Percentiles rank a stretch among this genome's conserved stretches.
Evolutionary conservation across 768 basidiomycete genomes (phyloP).

Genomic region (Serendipita sp.): DNA sequence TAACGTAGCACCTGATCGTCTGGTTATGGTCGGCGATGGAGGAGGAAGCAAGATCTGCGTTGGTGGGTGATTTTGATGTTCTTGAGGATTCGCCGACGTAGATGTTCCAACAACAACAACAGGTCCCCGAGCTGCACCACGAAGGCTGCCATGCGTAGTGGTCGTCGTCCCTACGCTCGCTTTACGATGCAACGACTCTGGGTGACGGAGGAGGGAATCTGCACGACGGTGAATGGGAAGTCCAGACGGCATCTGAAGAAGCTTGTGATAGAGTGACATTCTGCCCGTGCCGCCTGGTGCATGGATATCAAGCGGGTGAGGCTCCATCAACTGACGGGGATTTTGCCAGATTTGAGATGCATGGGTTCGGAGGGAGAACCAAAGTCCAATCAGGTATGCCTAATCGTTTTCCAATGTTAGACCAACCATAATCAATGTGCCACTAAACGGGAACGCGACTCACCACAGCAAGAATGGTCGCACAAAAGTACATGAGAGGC

Average conservation of each 20-base stretch:
- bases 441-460: slow-evolving; percentile 19
- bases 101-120: slow-evolving; percentile 11
- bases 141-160: neutral
- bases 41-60: neutral
- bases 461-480: slow-evolving; percentile 75
- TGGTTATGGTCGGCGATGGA: slow-evolving; percentile 11
- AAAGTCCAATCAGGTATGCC: slow-evolving; percentile 93
- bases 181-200: slow-evolving; percentile 25
- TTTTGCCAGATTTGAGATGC: slow-evolving; percentile 99
- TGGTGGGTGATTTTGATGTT: neutral
- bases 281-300: slow-evolving; percentile 26
- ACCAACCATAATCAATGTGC: neutral
- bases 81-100: neutral
- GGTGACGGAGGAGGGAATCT: slow-evolving; percentile 13
- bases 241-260: slow-evolving; percentile 21
- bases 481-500: slow-evolving; percentile 90
- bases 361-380: slow-evolving; percentile 97
- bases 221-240: slow-evolving; percentile 10
- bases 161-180: slow-evolving; percentile 23
- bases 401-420: slow-evolving; percentile 17
- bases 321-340: slow-evolving; percentile 63
- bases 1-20: slow-evolving; percentile 7
- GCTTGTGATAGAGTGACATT: slow-evolving; percentile 47
- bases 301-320: slow-evolving; percentile 35
- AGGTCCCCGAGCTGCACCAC: slow-evolving; percentile 7